Conservation (phyloP, 768 basidiomycete species). For the Filobasidium wieringae region DNA sequence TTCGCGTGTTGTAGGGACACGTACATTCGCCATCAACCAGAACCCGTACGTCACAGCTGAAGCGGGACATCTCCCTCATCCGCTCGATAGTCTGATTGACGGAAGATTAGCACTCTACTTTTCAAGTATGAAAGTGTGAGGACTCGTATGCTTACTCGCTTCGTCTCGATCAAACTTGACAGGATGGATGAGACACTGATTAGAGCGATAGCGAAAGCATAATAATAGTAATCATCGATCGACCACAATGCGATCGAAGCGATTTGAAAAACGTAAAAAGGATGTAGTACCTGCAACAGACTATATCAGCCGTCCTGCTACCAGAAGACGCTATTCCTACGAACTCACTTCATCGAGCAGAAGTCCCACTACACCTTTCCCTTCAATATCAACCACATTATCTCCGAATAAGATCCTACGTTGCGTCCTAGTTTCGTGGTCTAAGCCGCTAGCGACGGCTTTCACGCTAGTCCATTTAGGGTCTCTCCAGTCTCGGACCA, state of each 20-base stretch:
- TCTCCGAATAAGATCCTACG: slow-evolving; percentile 63
- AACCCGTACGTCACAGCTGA: slow-evolving; percentile 63
- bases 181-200: slow-evolving; percentile 75
- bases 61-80: slow-evolving; percentile 93
- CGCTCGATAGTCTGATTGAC: slow-evolving; percentile 62
- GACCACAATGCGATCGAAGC: slow-evolving; percentile 91
- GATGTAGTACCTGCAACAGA: slow-evolving; percentile 64
- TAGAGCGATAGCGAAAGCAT: slow-evolving; percentile 89
- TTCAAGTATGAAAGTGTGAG: not conserved
- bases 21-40: slow-evolving; percentile 61
- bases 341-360: slow-evolving; percentile 72
- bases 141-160: slow-evolving; percentile 50
- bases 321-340: not conserved
- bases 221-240: slow-evolving; percentile 89
- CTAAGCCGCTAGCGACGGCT: slow-evolving; percentile 56
- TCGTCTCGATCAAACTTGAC: slow-evolving; percentile 83
- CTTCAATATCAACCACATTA: slow-evolving; percentile 82
- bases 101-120: not conserved
- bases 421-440: slow-evolving; percentile 49
- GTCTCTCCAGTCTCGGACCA: slow-evolving; percentile 87
- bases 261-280: slow-evolving; percentile 97
- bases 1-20: slow-evolving; percentile 26
- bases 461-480: slow-evolving; percentile 54
- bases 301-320: not conserved
- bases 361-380: slow-evolving; percentile 63